Evolutionary conservation across 768 basidiomycete species (phyloP).

Genomic region (Tephrocybe rancida): DNA sequence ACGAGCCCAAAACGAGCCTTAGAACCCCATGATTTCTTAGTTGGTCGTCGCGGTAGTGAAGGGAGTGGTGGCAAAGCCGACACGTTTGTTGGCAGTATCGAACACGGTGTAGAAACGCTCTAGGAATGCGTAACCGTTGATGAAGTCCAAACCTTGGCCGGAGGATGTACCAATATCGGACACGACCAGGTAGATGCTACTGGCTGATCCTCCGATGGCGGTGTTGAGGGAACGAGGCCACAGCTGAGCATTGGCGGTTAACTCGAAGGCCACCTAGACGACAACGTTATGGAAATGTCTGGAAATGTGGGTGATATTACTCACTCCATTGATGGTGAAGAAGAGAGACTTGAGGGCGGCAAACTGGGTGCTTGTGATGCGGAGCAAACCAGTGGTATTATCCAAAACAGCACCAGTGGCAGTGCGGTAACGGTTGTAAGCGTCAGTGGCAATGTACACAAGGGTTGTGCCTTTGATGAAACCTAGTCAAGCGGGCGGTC

Average conservation of each 20-base stretch:
- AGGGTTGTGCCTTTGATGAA: constrained; percentile 59
- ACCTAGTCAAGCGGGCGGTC: too few relatives aligned
- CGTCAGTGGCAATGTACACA: constrained; percentile 48
- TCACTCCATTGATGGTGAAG: constrained; percentile 55
- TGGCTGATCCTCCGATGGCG: constrained; percentile 31
- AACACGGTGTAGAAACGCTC: constrained; percentile 69
- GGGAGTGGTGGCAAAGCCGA: constrained; percentile 57
- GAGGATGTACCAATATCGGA: constrained; percentile 35
- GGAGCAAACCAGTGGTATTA: constrained; percentile 48
- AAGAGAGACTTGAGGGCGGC: constrained; percentile 51
- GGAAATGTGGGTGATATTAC: constrained; percentile 15
- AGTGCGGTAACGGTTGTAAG: constrained; percentile 41
- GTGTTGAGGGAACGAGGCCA: constrained; percentile 38
- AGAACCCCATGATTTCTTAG: too few relatives aligned
- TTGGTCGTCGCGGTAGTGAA: constrained; percentile 50
- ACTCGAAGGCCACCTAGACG: constrained; percentile 33
- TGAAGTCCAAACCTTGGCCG: constrained; percentile 54
- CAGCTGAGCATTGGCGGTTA: constrained; percentile 41
- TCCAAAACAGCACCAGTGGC: constrained; percentile 49
- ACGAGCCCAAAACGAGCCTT: too few relatives aligned
- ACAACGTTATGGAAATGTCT: neutral
- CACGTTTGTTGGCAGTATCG: constrained; percentile 56
- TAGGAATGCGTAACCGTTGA: constrained; percentile 56
- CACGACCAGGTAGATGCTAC: constrained; percentile 35
- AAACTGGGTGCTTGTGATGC: constrained; percentile 54